Conservation (phyloP, 2,329 filamentous ascomycete species). For the Conoideocrella luteorostrata region DNA sequence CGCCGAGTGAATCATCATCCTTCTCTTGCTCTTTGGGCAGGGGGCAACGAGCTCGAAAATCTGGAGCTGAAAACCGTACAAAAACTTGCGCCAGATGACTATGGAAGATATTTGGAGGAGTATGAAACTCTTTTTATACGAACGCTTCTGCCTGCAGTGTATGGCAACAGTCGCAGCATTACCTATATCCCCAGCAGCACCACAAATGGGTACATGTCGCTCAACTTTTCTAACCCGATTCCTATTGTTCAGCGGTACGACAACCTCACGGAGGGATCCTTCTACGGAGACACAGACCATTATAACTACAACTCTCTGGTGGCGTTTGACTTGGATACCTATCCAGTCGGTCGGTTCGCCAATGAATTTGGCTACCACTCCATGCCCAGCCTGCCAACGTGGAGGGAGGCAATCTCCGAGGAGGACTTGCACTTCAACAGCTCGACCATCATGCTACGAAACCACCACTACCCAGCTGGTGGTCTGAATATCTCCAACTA, state of each 20-base stretch:
- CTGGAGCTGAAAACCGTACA: constrained; percentile 39
- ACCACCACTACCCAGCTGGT: constrained; percentile 44
- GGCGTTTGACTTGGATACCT: constrained; percentile 48
- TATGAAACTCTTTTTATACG: constrained; percentile 54
- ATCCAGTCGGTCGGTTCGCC: constrained; percentile 53
- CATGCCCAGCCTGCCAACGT: constrained; percentile 54
- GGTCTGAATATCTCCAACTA: constrained; percentile 11
- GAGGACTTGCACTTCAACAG: constrained; percentile 52
- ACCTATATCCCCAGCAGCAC: constrained; percentile 56
- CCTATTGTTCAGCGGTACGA: constrained; percentile 52
- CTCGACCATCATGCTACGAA: constrained; percentile 46
- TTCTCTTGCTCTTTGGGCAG: constrained; percentile 46
- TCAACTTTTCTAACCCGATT: constrained; percentile 45
- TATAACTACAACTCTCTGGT: constrained; percentile 50
- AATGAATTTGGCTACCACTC: constrained; percentile 60
- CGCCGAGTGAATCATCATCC: constrained; percentile 56
- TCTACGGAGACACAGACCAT: constrained; percentile 55
- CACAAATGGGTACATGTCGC: constrained; percentile 48
- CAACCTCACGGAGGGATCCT: constrained; percentile 41
- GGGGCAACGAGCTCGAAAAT: constrained; percentile 55
- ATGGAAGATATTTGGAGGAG: constrained; percentile 27
- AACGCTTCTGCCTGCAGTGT: constrained; percentile 48
- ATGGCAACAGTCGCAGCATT: constrained; percentile 51
- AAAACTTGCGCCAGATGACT: constrained; percentile 32
- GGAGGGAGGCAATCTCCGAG: constrained; percentile 45